phyloP scores from a whole-genome alignment of 495 filamentous ascomycete species.

The Xylaria sp. region DNA sequence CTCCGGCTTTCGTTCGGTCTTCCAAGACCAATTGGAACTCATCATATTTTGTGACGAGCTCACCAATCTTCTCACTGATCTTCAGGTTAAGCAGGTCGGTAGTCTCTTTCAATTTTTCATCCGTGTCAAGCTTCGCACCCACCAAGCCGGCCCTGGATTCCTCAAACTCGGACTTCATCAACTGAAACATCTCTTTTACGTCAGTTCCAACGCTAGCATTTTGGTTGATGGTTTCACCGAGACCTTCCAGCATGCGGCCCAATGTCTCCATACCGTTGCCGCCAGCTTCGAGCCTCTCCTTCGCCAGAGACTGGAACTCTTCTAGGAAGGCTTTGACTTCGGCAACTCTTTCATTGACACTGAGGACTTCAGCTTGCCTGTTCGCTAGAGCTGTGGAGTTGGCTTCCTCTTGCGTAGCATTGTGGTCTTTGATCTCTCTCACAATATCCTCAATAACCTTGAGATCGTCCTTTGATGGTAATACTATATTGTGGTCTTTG shows the following conservation, averaged over 20 bases:
- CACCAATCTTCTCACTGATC: constrained; percentile 79
- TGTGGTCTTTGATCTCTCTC: constrained; percentile 69
- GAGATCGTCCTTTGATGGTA: constrained; percentile 69
- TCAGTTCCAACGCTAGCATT: constrained; percentile 62
- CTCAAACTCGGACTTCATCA: constrained; percentile 82
- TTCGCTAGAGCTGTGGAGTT: constrained; percentile 83
- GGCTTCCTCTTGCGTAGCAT: constrained; percentile 71
- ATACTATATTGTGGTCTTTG: constrained; percentile 53
- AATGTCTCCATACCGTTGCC: constrained; percentile 56
- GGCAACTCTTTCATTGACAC: constrained; percentile 55
- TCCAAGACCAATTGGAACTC: constrained; percentile 75
- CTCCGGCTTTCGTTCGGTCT: constrained; percentile 70
- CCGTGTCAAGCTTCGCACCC: constrained; percentile 72
- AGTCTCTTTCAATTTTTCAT: constrained; percentile 75
- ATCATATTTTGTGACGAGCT: constrained; percentile 82
- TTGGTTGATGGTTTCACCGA: constrained; percentile 65
- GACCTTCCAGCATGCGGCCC: constrained; percentile 65
- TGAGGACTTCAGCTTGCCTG: constrained; percentile 62
- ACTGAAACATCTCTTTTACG: constrained; percentile 80
- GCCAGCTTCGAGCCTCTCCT: constrained; percentile 59
- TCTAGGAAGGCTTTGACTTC: constrained; percentile 60
- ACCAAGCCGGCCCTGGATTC: constrained; percentile 72
- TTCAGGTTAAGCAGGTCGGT: constrained; percentile 75
- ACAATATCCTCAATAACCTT: constrained; percentile 63
- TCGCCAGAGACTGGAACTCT: constrained; percentile 56